Conservation (phyloP, 495 filamentous ascomycete genomes). For the Trichocladium uniseriatum region DNA sequence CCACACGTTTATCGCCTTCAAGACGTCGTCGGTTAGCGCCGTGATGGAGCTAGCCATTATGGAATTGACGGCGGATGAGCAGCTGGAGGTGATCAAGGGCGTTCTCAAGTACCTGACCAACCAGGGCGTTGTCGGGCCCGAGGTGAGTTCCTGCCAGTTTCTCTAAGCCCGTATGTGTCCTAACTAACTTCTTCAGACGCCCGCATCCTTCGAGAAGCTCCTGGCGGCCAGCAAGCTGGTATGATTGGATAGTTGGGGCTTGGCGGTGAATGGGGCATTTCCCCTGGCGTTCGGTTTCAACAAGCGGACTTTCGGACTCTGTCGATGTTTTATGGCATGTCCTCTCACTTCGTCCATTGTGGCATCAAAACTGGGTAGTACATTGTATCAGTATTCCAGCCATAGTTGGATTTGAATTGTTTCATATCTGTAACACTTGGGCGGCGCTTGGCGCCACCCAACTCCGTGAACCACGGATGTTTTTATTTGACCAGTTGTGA, state of each 20-base stretch:
- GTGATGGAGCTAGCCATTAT: conserved; percentile 85
- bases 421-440: not conserved
- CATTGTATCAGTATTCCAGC: not conserved
- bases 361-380: not conserved
- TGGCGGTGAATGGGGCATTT: no score
- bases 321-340: not conserved
- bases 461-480: no score
- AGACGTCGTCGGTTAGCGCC: conserved; percentile 69
- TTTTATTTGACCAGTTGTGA: no score
- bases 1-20: conserved; percentile 88
- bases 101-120: conserved; percentile 79
- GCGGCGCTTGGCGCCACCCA: no score
- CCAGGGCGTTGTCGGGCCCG: conserved; percentile 45
- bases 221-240: not conserved
- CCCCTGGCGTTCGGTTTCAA: conserved; percentile 12
- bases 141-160: conserved; percentile 3
- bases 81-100: conserved; percentile 77
- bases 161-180: not conserved
- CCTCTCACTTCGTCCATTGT: not conserved
- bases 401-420: not conserved
- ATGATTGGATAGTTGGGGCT: conserved; percentile 3
- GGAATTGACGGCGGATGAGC: conserved; percentile 72
- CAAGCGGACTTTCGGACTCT: conserved; percentile 6
- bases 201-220: conserved; percentile 6
- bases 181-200: not conserved